Evolutionary conservation across 257 asterid genomes (phyloP).

Genomic region (Fraxinus pennsylvanica): DNA sequence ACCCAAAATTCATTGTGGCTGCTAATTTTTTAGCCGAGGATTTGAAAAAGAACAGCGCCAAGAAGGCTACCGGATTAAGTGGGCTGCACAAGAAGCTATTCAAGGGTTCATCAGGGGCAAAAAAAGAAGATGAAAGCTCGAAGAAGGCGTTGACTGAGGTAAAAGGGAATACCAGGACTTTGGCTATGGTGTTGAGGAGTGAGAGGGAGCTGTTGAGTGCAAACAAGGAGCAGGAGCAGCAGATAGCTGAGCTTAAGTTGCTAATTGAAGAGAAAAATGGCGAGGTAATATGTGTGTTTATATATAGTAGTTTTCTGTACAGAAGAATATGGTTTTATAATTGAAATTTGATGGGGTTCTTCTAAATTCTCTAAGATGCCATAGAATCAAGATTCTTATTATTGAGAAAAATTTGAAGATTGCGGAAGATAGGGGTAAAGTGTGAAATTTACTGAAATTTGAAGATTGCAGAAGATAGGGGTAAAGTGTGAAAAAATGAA

Average conservation of each 20-base stretch:
- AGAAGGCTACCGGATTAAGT: conserved; percentile 50
- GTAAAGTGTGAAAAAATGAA: not conserved
- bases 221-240: conserved; percentile 66
- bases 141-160: conserved; percentile 83
- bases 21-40: conserved; percentile 67
- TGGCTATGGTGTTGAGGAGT: conserved; percentile 91
- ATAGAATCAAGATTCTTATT: not conserved
- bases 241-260: conserved; percentile 63
- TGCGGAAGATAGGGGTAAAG: not conserved
- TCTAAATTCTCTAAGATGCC: not conserved
- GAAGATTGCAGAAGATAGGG: not conserved
- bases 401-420: not conserved
- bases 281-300: conserved; percentile 46
- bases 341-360: not conserved
- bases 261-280: conserved; percentile 64
- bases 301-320: not conserved
- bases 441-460: not conserved
- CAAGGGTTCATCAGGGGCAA: conserved; percentile 56
- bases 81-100: conserved; percentile 84
- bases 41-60: conserved; percentile 57
- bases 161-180: conserved; percentile 74
- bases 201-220: conserved; percentile 81
- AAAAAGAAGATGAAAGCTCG: conserved; percentile 52
- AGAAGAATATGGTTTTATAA: not conserved
- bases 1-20: conserved; percentile 50